These are phyloP conservation scores for Colletotrichum theobromicola DNA, from an alignment of 2,329 filamentous ascomycete genomes.

Conservation along the genomic window DNA sequence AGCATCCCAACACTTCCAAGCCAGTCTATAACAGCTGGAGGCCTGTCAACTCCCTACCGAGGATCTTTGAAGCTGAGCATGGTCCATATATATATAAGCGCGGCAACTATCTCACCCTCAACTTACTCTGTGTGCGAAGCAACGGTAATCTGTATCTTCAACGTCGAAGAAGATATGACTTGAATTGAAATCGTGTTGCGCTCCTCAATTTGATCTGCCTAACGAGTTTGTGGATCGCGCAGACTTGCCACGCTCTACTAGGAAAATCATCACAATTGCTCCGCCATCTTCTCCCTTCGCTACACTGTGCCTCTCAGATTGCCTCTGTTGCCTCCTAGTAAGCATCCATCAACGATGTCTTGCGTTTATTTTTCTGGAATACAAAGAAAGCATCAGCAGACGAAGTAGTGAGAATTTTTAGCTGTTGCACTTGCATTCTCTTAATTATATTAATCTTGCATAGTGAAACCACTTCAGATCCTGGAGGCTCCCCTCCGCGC, in stretches of 20 bases:
- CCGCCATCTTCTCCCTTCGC: not conserved
- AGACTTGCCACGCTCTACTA: not conserved
- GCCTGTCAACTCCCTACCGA: too few relatives aligned
- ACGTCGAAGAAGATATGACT: not conserved
- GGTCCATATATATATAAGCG: too few relatives aligned
- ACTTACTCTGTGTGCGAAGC: not conserved
- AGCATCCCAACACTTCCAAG: not conserved
- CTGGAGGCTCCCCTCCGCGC: too few relatives aligned
- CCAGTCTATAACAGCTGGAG: not conserved
- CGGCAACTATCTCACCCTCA: not conserved
- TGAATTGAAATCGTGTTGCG: accelerated
- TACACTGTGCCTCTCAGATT: accelerated
- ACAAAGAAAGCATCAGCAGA: accelerated
- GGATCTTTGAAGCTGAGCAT: too few relatives aligned
- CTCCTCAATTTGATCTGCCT: accelerated
- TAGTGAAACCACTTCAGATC: not conserved
- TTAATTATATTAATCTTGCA: not conserved
- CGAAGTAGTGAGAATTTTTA: accelerated
- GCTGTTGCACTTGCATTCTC: not conserved
- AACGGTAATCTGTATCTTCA: not conserved
- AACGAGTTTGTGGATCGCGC: not conserved
- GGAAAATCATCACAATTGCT: not conserved
- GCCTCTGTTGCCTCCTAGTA: not conserved
- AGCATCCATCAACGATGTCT: not conserved
- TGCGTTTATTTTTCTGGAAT: not conserved